Base-by-base conservation (phyloP, 495 filamentous ascomycete genomes). In the Tricharina praecox region DNA sequence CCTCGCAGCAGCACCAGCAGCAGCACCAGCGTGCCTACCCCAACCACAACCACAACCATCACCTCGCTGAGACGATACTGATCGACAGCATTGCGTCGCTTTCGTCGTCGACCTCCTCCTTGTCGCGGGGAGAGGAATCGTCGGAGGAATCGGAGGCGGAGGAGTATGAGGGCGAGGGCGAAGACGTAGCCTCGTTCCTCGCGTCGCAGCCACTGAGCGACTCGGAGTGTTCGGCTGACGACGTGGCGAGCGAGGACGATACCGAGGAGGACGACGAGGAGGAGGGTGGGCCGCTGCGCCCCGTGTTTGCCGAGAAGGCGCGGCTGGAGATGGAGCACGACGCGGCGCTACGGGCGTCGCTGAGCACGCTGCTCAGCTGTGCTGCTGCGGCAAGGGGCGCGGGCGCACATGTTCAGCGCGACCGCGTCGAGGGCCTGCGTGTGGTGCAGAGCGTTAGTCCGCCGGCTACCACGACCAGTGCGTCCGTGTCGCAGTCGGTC, bases 331-430 rank as follows among this genome's bases (percentile, higher is more conserved):
- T 42, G 20, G 86, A 94, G 47, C 85, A 95, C 53, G 90, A 97
- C 61, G 88, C 85, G 20, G 90, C 87, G 0, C 74, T 97, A 1
- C 78, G 90, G 30, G 85, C 90, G 4, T 92, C 83, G 47, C 70
- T 97, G 3, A 93, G 86, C 4, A 97, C 90, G 2, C 74, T 97
- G n/a, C 74, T 97, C 3, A 93, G 85, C 34, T 87, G 82, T 59
- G 90, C 84, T 0, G 86, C 88, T 1, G 64, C 64, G 4, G 88
- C 85, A 2, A 74, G 90, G 19, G 78, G 82, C 19, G 68, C 90
- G 3, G n/a, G n/a, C n/a, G n/a, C n/a, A n/a, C n/a, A n/a, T n/a
- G n/a, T n/a, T n/a, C 75, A 82, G 1, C 18, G 20, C 5, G 1
- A 11, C 3, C 13, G 20, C 68, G 49, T 60, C 9, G 56, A 59